Conservation (phyloP, 2,329 filamentous ascomycete genomes). For the Intubia oerlemansii region DNA sequence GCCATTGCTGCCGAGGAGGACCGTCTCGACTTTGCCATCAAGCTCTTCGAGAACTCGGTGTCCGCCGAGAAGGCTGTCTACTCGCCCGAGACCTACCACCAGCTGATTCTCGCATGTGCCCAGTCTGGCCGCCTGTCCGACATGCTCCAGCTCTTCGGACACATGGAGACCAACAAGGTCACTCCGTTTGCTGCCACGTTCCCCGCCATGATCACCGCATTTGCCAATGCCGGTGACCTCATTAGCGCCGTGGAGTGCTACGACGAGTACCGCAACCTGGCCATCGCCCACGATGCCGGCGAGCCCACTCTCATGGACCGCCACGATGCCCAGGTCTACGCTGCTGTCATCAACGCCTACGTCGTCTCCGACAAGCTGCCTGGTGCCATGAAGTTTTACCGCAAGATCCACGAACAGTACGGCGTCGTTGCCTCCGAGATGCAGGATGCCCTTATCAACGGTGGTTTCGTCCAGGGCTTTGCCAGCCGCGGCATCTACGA, state of each 20-base stretch:
- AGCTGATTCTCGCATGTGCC: slow-evolving; percentile 74
- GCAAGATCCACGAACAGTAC: slow-evolving; percentile 49
- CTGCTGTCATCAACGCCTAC: slow-evolving; percentile 79
- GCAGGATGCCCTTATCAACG: slow-evolving; percentile 47
- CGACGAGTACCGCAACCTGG: slow-evolving; percentile 77
- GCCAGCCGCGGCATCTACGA: slow-evolving; percentile 47
- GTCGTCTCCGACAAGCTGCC: slow-evolving; percentile 59
- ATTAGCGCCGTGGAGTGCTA: slow-evolving; percentile 84
- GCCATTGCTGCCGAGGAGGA: slow-evolving; percentile 76
- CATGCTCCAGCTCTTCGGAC: slow-evolving; percentile 77
- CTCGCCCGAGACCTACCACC: slow-evolving; percentile 63
- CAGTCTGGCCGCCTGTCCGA: slow-evolving; percentile 60
- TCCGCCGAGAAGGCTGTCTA: slow-evolving; percentile 41
- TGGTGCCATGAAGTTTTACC: slow-evolving; percentile 68
- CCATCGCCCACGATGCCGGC: slow-evolving; percentile 66
- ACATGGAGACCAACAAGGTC: slow-evolving; percentile 66
- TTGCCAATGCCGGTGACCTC: slow-evolving; percentile 61
- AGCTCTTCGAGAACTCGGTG: slow-evolving; percentile 62
- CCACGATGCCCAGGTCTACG: slow-evolving; percentile 69
- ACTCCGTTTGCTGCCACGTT: slow-evolving; percentile 66
- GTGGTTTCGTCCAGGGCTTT: slow-evolving; percentile 62
- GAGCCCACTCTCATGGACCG: slow-evolving; percentile 45
- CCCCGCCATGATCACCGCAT: slow-evolving; percentile 86
- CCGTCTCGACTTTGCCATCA: slow-evolving; percentile 64
- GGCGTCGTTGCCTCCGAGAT: slow-evolving; percentile 37